phyloP scores from a whole-genome alignment of 2,329 filamentous ascomycete species.

The Colletotrichum karsti region DNA sequence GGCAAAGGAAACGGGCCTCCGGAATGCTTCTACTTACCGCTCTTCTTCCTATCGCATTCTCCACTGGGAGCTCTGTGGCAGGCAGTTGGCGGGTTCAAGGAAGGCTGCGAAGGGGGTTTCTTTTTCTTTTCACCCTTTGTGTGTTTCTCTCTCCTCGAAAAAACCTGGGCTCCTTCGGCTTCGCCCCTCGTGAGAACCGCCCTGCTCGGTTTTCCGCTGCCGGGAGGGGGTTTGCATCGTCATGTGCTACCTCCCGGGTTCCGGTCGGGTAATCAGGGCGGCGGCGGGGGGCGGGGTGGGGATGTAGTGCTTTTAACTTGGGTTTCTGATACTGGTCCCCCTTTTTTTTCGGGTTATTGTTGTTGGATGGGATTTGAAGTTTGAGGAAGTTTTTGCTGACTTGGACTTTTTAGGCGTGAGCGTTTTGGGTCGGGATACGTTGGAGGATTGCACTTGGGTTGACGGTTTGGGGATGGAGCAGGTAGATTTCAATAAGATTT shows the following conservation, averaged over 20 bases:
- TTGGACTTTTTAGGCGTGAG: neutral
- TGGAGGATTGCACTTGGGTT: neutral
- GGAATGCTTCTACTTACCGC: neutral
- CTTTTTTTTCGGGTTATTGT: neutral
- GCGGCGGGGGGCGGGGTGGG: slow-evolving; percentile 42
- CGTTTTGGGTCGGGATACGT: neutral
- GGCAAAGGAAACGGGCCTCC: neutral
- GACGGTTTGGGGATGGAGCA: neutral
- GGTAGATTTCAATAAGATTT: neutral
- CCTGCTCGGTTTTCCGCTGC: neutral
- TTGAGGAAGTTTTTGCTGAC: neutral
- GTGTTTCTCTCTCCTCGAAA: neutral
- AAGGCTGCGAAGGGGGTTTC: neutral
- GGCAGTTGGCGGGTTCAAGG: neutral
- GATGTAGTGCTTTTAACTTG: slow-evolving; percentile 54
- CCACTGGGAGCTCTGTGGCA: slow-evolving; percentile 14
- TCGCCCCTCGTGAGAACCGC: slow-evolving; percentile 3
- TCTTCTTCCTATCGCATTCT: neutral
- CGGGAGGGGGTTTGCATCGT: slow-evolving; percentile 40
- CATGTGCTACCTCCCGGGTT: slow-evolving; percentile 38
- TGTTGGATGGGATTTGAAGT: neutral
- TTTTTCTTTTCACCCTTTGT: neutral
- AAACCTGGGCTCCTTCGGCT: slow-evolving; percentile 27
- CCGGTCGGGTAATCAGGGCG: slow-evolving; percentile 18
- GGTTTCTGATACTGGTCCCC: slow-evolving; percentile 50